Base-by-base conservation (phyloP, 352 stramenopile genomes). In the Phytophthora rubi region DNA sequence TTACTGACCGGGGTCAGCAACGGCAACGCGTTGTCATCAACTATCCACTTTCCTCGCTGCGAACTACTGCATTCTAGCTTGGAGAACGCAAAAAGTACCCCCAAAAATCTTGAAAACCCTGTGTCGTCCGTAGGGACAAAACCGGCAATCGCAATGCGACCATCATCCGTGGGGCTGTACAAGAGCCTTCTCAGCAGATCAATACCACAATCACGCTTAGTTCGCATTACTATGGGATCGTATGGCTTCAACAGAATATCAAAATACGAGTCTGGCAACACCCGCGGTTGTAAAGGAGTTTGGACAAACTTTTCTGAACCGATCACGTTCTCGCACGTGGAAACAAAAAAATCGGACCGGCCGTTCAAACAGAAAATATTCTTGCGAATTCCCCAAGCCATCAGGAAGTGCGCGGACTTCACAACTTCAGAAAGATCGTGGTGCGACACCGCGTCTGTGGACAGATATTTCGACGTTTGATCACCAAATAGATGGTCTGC, bases 341-440 rank as follows among this genome's bases (percentile, higher is more conserved):
- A 71, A 65, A 66, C 16, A 23, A 77, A 75, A 55, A 80, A 58
- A 21, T 77, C 21, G 6, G 73, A 69, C 39, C 60, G 60, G 35
- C 15, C 49, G 9, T 54, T 62, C 5, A 44, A 59, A 42, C 52
- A 81, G 51, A 86, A 86, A 8, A 83, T 48, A 28, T 74, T 54
- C 53, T 82, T 82, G 37, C 74, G 78, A 13, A 79, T 72, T 3
- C 78, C 76, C 78, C 78, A 86, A 49, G 70, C 66, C 3, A 86
- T 53, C 37, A 83, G 48, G 30, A 80, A 67, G 23, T 86, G 78
- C 15, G 78, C 76, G 4, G 56, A 62, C 28, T 70, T 44, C 10
- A 81, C 60, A 21, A 83, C 66, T 53, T 67, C 66, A 3, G 70
- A 77, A 23, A 59, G 57, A 37, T 75, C 51, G 5, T 26, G 45